Evolutionary conservation across 139 green algal species (phyloP), one percentile per base, ranked within the genome.

Genomic region (Penium margaritaceum): DNA sequence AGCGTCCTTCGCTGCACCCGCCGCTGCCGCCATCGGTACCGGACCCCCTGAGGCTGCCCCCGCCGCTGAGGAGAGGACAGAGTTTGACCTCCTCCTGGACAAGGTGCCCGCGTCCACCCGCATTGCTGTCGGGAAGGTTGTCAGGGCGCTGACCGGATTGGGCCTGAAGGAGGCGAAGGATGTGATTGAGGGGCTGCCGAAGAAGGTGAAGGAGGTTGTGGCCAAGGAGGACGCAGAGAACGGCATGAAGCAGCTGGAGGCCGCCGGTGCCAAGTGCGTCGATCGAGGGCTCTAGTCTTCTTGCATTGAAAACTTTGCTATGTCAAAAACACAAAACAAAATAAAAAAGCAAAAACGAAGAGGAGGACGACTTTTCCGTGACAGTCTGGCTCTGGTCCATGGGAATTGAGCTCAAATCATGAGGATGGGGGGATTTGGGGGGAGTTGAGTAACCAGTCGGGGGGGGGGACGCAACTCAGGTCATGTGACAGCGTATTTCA

Each of bases 111-210:
- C 47, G 6, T 72, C 47, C 15, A 62, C 21, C 15, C 33, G 66
- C 19, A 74, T 74, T 69, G 54, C 54, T 44, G 66, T 74, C 46
- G 74, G 74, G 6, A 74, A 74, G 54, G 66, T 74, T 33, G 54
- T 74, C 14, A 53, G 62, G 21, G 7, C 62, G 9, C 21, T 87
- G 76, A 88, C 81, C 60, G 68, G 54, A 63, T 77, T 88, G 67
- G 84, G 82, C 44, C 77, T 88, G 76, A 87, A 87, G 82, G 84
- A 88, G 78, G 84, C 84, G 67, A 88, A 88, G 84, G 84, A 87
- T 54, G 68, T 84, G 67, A 87, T 78, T 63, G 82, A 73, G 43
- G 76, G 71, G 61, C 71, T 87, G 72, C 84, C 84, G 71, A 87
- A 88, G 72, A 61, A 63, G 38, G 68, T 87, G 67, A 84, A 87